These are phyloP conservation scores for Cystobasidiopsis lactophilus DNA, from an alignment of 768 basidiomycete species.

Conservation along the genomic window DNA sequence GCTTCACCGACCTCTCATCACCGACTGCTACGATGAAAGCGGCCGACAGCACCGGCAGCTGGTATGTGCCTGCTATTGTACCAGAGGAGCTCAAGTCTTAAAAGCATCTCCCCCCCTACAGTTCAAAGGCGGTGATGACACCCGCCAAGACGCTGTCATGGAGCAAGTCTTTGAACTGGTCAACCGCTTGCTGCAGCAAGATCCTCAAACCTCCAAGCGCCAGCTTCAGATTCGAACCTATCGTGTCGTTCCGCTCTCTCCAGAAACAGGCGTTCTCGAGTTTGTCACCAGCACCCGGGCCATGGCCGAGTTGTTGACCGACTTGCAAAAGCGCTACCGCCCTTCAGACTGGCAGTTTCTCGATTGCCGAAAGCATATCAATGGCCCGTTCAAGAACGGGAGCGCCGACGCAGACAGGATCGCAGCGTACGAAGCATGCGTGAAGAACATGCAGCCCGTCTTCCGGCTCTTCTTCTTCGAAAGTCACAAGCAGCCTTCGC, in stretches of 20 bases:
- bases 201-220: conserved; percentile 54
- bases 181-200: conserved; percentile 48
- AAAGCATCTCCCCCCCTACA: conserved; percentile 22
- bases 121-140: conserved; percentile 90
- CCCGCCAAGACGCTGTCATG: conserved; percentile 97
- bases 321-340: conserved; percentile 39
- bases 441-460: conserved; percentile 46
- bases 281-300: conserved; percentile 63
- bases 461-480: conserved; percentile 91
- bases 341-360: conserved; percentile 2
- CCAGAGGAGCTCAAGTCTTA: background rate
- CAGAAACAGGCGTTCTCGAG: conserved; percentile 65
- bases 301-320: conserved; percentile 38
- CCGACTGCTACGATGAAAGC: conserved; percentile 41
- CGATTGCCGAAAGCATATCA: background rate
- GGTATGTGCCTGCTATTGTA: conserved; percentile 30
- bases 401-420: background rate
- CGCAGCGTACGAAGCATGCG: conserved; percentile 26
- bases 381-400: background rate
- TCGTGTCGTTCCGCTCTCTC: conserved; percentile 63
- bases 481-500: conserved; percentile 59
- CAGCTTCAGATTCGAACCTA: conserved; percentile 57
- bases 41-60: conserved; percentile 52
- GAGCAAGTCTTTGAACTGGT: conserved; percentile 87
- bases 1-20: conserved; percentile 60